Evolutionary conservation across 805 yeast species (phyloP).

Genomic region (Myxozyma mucilagina): DNA sequence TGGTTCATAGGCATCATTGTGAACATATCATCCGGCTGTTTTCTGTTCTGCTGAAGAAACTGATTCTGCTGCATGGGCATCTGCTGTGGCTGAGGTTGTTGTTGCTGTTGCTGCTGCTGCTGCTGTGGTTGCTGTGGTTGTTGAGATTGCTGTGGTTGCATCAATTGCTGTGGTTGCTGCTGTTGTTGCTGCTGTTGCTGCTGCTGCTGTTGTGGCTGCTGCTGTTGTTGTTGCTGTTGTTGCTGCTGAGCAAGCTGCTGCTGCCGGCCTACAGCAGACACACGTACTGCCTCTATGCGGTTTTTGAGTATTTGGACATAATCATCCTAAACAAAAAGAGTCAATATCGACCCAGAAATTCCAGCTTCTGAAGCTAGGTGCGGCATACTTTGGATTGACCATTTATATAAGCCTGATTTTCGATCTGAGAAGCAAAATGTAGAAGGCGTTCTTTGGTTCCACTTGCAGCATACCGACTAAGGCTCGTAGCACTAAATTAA

Average conservation of each 20-base stretch:
- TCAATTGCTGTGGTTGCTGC: conserved; percentile 12
- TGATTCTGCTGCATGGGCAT: conserved; percentile 12
- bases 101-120: conserved; percentile 21
- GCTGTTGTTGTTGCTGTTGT: neutral
- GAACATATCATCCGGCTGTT: conserved; percentile 22
- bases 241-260: conserved; percentile 22
- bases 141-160: conserved; percentile 13
- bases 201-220: conserved; percentile 11
- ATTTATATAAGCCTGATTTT: conserved; percentile 25
- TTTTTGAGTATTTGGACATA: conserved; percentile 16
- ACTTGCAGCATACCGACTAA: conserved; percentile 20
- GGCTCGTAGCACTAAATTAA: conserved; percentile 11
- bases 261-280: conserved; percentile 7
- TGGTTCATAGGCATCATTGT: conserved; percentile 13
- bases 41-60: conserved; percentile 3
- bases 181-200: conserved; percentile 6
- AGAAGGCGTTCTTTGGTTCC: conserved; percentile 25
- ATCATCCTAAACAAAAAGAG: conserved; percentile 20
- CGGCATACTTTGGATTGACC: conserved; percentile 23
- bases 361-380: neutral
- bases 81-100: conserved; percentile 1
- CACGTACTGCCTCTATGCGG: conserved; percentile 28
- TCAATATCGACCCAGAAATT: neutral
- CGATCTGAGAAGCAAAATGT: conserved; percentile 22
- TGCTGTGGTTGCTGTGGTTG: conserved; percentile 24